A percentile compares a stretch with the other conserved stretches of the same genome.
Conservation (phyloP, 75 land plant species). For the Azolla pinnata region DNA sequence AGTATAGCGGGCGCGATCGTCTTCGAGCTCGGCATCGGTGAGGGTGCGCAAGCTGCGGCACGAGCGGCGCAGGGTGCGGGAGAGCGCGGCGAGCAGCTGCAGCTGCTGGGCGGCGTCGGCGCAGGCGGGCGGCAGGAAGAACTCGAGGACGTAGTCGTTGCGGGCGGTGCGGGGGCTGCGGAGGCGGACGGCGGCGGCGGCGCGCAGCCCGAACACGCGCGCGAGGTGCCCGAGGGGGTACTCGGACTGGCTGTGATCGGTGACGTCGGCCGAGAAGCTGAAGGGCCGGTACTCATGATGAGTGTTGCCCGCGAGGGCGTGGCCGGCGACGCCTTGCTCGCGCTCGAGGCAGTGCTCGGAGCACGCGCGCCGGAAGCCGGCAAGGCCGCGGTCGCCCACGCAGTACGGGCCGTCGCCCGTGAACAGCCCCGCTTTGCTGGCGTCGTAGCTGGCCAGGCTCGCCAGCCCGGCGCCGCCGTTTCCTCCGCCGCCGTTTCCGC, state of each 20-base stretch:
- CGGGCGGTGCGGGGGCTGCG: constrained; percentile 44
- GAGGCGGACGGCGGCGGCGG: constrained; percentile 76
- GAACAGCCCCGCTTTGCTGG: constrained; percentile 23
- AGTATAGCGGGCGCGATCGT: constrained; percentile 18
- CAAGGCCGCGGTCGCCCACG: constrained; percentile 34
- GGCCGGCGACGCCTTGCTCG: constrained; percentile 76
- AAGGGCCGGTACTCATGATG: too few relatives aligned
- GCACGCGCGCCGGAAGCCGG: constrained; percentile 72
- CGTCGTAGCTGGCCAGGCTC: background rate
- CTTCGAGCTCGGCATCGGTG: constrained; percentile 51
- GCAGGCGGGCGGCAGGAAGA: constrained; percentile 62
- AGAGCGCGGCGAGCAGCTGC: constrained; percentile 52
- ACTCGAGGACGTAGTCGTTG: constrained; percentile 74
- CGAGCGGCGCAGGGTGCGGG: constrained; percentile 49
- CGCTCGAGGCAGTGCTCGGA: constrained; percentile 62
- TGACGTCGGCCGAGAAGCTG: constrained; percentile 52
- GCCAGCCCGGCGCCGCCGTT: background rate
- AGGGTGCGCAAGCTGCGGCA: constrained; percentile 61
- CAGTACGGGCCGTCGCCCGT: constrained; percentile 58
- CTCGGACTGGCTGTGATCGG: constrained; percentile 43
- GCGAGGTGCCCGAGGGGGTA: constrained; percentile 88
- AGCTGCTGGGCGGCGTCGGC: constrained; percentile 46
- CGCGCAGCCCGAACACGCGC: constrained; percentile 47
- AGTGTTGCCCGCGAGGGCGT: constrained; percentile 59
- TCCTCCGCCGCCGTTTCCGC: background rate